Base-by-base conservation (phyloP, 2,329 filamentous ascomycete genomes). In the Cryphonectria nitschkei region DNA sequence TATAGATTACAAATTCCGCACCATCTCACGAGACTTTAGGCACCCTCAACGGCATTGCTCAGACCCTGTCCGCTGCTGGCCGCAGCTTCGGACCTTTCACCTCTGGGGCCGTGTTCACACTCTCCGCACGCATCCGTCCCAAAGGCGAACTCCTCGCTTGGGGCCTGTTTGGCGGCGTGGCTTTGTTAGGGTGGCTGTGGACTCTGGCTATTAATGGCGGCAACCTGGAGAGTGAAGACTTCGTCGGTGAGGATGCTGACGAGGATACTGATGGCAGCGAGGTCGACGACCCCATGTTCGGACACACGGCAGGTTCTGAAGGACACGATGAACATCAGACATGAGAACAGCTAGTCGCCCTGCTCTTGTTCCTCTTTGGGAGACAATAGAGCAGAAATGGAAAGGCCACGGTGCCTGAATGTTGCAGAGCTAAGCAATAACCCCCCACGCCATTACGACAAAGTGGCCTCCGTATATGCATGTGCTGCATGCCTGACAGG, bases 1-100 rank as follows among this genome's bases (percentile, higher is more conserved):
- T n/a, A 19, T 73, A 95, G 93, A 95, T 99, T 75, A 98, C 94
- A 52, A 99, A 99, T 76, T 97, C 93, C 0, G 93, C 94, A 0
- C 93, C 94, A 0, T 94, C 95, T 9, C 89, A 95, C 79, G 90
- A 92, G 6, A 94, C 93, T 0, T 87, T 99, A 0, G 96, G 96
- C 3, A 94, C 93, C 0, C 86, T 99, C 37, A 98, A 99, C 77
- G 96, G 96, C 13, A 87, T 98, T 43, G 96, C 96, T 0, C 96
- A 99, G 80, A 97, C 94, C 0, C 88, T 99, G 0, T 97, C 94
- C 0, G 96, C 96, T 0, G 93, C 93, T 0, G 96, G 96, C 11
- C 90, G 96, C 72, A 94, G 95, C 60, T 88, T 94, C 0, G 96
- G 96, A 0, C 96, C 96, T 0, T 95, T 98, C 74, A 84, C 97